These are phyloP conservation scores for Brassica juncea DNA, from an alignment of 345 rosid genomes.

Conservation along the genomic window DNA sequence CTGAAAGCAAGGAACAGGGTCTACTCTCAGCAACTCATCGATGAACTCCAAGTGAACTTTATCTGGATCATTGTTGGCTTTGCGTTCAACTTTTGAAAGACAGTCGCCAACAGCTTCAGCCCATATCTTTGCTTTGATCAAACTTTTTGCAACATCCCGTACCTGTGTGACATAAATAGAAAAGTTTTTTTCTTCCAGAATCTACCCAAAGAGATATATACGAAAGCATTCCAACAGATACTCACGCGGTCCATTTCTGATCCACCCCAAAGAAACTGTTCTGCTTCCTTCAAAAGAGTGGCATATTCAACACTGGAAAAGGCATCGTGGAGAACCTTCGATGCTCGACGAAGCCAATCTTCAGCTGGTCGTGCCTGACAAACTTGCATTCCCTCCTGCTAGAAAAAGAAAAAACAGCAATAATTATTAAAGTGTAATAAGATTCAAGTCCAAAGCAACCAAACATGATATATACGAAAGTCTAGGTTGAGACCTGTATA, in stretches of 20 bases:
- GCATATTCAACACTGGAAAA: conserved; percentile 57
- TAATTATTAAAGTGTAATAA: neutral
- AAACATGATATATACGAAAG: neutral
- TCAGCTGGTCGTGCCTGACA: conserved; percentile 67
- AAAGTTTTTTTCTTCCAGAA: neutral
- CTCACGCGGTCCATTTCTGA: conserved; percentile 81
- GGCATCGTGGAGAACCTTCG: conserved; percentile 47
- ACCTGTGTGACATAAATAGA: conserved; percentile 51
- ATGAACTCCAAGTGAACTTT: conserved; percentile 54
- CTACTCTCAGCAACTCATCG: conserved; percentile 52
- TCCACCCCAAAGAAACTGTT: conserved; percentile 98
- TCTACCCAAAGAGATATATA: conserved; percentile 21
- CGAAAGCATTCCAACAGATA: conserved; percentile 21
- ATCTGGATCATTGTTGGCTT: conserved; percentile 43
- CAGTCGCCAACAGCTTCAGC: conserved; percentile 66
- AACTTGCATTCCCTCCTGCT: conserved; percentile 40
- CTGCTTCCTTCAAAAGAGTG: conserved; percentile 71
- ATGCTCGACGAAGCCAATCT: conserved; percentile 63
- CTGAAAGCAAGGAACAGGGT: conserved; percentile 68
- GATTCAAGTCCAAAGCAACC: conserved; percentile 1
- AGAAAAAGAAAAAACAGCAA: conserved; percentile 2
- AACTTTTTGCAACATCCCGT: conserved; percentile 58
- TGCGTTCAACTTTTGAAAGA: conserved; percentile 52
- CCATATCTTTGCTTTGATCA: conserved; percentile 67
- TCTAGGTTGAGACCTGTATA: neutral